A percentile compares a stretch with the other conserved stretches of the same genome.
Evolutionary conservation across 208 protist genomes (phyloP).

Genomic region (Crithidia bombi): DNA sequence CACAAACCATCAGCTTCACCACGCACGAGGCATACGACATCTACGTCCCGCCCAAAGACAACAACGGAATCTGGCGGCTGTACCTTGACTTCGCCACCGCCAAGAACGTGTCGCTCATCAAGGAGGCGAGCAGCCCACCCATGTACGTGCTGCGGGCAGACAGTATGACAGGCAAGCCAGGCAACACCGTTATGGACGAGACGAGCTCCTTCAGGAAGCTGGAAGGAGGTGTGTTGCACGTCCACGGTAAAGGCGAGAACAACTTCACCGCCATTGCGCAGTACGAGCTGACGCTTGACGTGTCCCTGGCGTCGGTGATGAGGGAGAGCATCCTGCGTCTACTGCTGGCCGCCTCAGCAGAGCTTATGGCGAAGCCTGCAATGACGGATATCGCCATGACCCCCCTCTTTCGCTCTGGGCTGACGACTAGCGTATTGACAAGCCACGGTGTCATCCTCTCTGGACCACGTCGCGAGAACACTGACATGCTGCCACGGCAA

Average conservation of each 20-base stretch:
- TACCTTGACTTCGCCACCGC: conserved; percentile 68
- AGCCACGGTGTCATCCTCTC: conserved; percentile 56
- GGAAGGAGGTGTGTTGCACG: conserved; percentile 55
- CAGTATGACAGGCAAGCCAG: conserved; percentile 26
- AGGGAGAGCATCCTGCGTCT: conserved; percentile 55
- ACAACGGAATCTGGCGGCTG: conserved; percentile 54
- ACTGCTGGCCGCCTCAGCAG: conserved; percentile 46
- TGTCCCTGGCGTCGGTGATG: conserved; percentile 44
- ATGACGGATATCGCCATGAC: conserved; percentile 44
- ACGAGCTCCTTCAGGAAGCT: conserved; percentile 56
- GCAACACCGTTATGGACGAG: conserved; percentile 48
- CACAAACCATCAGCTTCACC: conserved; percentile 56
- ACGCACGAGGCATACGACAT: conserved; percentile 85
- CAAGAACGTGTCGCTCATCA: conserved; percentile 54
- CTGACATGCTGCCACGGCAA: conserved; percentile 44
- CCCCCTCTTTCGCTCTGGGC: conserved; percentile 71
- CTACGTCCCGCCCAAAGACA: conserved; percentile 40
- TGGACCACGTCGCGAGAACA: conserved; percentile 29
- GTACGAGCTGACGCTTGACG: conserved; percentile 70
- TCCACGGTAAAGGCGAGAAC: conserved; percentile 70
- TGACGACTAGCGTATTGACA: conserved; percentile 53
- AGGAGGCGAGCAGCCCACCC: conserved; percentile 53
- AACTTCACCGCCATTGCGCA: conserved; percentile 74
- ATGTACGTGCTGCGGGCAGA: conserved; percentile 45
- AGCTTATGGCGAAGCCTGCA: conserved; percentile 43